Base-by-base conservation (phyloP, 805 yeast genomes). In the Candida coquimbonensis region DNA sequence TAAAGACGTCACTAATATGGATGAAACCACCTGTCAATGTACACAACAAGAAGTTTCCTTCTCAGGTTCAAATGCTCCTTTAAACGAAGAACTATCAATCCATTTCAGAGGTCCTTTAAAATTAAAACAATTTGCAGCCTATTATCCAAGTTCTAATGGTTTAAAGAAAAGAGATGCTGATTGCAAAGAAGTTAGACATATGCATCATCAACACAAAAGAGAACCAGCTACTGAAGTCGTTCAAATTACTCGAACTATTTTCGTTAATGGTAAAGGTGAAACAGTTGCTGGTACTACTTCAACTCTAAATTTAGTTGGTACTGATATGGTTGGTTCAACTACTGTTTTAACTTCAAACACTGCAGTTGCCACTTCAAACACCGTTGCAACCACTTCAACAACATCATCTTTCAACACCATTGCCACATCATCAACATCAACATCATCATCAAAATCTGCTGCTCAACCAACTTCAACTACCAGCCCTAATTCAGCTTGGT, bases 41-140 rank as follows among this genome's bases (percentile, higher is more conserved):
- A 59, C 83, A n/a, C 81, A 79, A 52, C 56, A 69, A 42, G 46
- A 80, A 21, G 53, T 58, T 36, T 60, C 81, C 9, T 84, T 88
- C 73, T 72, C 81, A 14, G 96, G 96, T 45, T 58, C 77, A 48
- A 66, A 87, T 65, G 67, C 90, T 45, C 96, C 96, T 36, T 72
- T 88, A 51, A 83, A 87, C 65, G 93, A 87, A 72, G 96, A 88
- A 66, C 69, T 88, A 50, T 81, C 95, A 33, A 81, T 88, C 49
- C 96, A 88, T 66, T 84, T 87, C 74, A 83, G 96, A 73, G 96
- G 96, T 57, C 96, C 96, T 34, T 61, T 88, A 56, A 74, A 78
- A 62, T 78, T 88, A 62, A 69, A 73, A 60, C 87, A 87, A 69
- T 88, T 93, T 62, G 97, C 90, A 66, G 96, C 87, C 46, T 93